A percentile compares a stretch with the other conserved stretches of the same genome.
Conservation (phyloP, 805 yeast species). For the Yarrowia sp. region DNA sequence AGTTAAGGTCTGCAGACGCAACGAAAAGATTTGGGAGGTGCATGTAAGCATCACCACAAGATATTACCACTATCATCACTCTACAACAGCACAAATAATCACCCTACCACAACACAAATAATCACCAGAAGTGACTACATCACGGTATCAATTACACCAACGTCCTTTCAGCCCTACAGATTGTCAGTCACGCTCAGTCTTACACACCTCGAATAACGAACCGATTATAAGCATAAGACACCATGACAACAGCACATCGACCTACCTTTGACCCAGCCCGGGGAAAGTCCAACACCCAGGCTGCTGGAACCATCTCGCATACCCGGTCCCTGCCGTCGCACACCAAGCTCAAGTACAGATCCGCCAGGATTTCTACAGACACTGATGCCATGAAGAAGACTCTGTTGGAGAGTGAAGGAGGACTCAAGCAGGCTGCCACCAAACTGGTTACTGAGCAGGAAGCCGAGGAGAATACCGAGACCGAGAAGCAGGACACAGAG, state of each 20-base stretch:
- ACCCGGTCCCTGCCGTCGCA: constrained; percentile 56
- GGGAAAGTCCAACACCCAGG: constrained; percentile 46
- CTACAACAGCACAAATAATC: neutral
- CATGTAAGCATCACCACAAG: neutral
- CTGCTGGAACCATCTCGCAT: constrained; percentile 49
- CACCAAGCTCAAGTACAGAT: constrained; percentile 48
- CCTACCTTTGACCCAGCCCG: constrained; percentile 66
- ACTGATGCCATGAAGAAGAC: constrained; percentile 32
- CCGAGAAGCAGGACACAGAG: neutral
- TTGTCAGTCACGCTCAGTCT: no score
- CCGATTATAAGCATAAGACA: no score
- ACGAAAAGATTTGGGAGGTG: constrained; percentile 3
- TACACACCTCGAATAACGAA: no score
- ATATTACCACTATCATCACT: neutral
- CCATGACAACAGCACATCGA: constrained; percentile 66
- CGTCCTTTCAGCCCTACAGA: no score
- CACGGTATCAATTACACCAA: no score
- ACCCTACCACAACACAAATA: no score
- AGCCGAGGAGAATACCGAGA: neutral
- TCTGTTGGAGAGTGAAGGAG: constrained; percentile 29
- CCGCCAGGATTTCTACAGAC: neutral
- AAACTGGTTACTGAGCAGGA: neutral
- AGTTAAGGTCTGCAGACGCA: neutral
- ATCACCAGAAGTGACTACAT: no score
- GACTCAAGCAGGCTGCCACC: constrained; percentile 26